These are phyloP conservation scores for Diplodia corticola DNA, from an alignment of 2,329 filamentous ascomycete genomes.

Conservation along the genomic window DNA sequence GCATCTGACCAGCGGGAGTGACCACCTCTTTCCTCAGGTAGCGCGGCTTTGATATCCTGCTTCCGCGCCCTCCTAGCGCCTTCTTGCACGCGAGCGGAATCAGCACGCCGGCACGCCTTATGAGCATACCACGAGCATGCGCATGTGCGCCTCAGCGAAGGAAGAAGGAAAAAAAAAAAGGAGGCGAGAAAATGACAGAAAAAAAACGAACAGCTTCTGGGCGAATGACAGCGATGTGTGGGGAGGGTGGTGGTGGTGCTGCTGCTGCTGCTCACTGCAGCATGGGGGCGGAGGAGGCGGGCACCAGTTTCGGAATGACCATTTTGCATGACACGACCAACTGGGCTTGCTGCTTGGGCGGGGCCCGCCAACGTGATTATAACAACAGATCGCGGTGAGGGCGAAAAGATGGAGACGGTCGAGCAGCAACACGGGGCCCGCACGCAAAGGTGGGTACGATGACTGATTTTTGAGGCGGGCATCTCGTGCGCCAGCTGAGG, in stretches of 20 bases:
- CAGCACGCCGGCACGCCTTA: constrained; percentile 11
- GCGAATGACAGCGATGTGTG: background rate
- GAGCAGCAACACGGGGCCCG: background rate
- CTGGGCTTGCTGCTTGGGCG: background rate
- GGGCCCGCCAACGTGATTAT: constrained; percentile 2
- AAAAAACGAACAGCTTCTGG: background rate
- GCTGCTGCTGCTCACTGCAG: constrained; percentile 8
- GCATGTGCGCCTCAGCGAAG: background rate
- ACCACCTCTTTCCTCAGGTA: background rate
- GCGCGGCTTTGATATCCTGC: background rate
- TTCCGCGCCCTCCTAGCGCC: background rate
- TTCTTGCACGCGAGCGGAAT: background rate
- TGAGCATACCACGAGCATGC: constrained; percentile 12
- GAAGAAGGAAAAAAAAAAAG: background rate
- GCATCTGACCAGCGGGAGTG: constrained; percentile 10
- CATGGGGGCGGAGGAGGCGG: background rate
- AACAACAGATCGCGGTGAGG: background rate
- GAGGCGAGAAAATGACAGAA: background rate
- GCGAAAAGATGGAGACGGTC: background rate
- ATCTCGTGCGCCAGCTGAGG: constrained; percentile 16
- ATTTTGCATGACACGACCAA: constrained; percentile 4
- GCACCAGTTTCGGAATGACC: constrained; percentile 19
- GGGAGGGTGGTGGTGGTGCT: too few relatives aligned
- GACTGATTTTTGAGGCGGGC: constrained; percentile 17
- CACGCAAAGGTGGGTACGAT: background rate